Evolutionary conservation across 1,284 basidiomycete genomes (phyloP), one percentile per base, ranked within the genome.

Genomic region (Cryptococcus wingfieldii): DNA sequence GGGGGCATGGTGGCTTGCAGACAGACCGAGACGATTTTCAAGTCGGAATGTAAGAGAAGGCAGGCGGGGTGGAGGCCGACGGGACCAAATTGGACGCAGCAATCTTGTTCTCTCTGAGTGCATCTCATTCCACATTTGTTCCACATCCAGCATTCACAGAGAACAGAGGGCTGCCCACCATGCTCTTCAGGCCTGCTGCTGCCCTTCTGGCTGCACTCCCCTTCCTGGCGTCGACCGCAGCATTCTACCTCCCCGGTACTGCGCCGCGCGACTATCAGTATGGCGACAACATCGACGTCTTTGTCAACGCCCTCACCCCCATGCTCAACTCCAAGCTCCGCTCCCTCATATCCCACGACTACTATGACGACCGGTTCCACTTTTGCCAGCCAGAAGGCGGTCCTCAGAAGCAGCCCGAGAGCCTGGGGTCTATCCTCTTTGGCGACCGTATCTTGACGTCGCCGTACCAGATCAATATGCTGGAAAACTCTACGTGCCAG

Each of bases 381-480:
- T 98, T 98, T 76, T 98, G 95, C 71, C 69, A 83, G 61, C 95
- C 95, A 6, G 78, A 83, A 49, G 85, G 81, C 7, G 90, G 90
- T 4, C 85, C 87, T 1, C 78, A 85, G 69, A 85, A 86, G 65
- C 86, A 92, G 71, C 85, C 89, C 13, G 94, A 96, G 76, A 89
- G 87, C 1, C 80, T 98, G 27, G 95, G 95, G 5, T 91, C 90
- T 31, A 93, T 96, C 61, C 80, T 98, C 14, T 97, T 97, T 67
- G 95, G 95, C 31, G 95, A 98, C 79, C 83, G 95, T 58, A 93
- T 98, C 70, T 91, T 94, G 77, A 86, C 87, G 71, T 91, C 90
- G 8, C 87, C 89, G 3, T 94, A 93, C 69, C 82, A 93, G 23
- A 60, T 77, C 46, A 50, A 59, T 4, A 78, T 77, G 75, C 65